Base-by-base conservation (phyloP, 2,329 filamentous ascomycete species). In the Akanthomyces dipterigenus region DNA sequence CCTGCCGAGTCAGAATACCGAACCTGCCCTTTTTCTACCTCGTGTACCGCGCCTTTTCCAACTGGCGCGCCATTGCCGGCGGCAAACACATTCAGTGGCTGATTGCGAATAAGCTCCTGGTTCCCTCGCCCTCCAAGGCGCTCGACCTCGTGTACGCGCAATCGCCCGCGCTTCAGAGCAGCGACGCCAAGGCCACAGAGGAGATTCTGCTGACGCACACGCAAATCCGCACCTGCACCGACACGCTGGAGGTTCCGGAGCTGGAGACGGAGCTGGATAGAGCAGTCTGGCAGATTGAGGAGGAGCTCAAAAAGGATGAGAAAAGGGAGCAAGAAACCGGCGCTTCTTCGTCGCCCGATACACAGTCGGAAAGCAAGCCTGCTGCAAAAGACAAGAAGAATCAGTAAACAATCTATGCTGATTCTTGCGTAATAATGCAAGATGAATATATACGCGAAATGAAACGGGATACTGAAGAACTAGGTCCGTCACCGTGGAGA, bases 1-100 rank as follows among this genome's bases (percentile, higher is more conserved):
- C n/a, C n/a, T n/a, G n/a, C n/a, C n/a, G n/a, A n/a, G 7, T 12
- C 66, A 96, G 91, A 64, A 82, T 97, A 65, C 93, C 93, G 40
- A 97, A 99, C 72, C 80, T 99, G 14, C 95, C 95, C 20, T 98
- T 98, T 80, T 98, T 98, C 79, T 99, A 98, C 74, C 83, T 98
- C 45, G 85, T 85, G 20, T 99, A 96, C 77, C 85, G 95, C 65
- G 89, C 91, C 28, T 98, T 90, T 88, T 96, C 90, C 22, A 91
- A 96, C 75, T 96, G 90, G 86, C 85, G 88, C 77, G 95, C 95
- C 58, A 78, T 96, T 59, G 84, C 86, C 42, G 95, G 95, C 60
- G 93, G 91, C 22, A 89, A 86, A 69, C 90, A 98, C 72, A 78
- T 98, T 38, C 85, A 93, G 66, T 95, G 91, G 73, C 82, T 99